Percentiles rank a stretch among this genome's conserved stretches.
These are phyloP conservation scores for Chrysoporthe puriensis DNA, from an alignment of 2,329 filamentous ascomycete species.

Conservation along the genomic window DNA sequence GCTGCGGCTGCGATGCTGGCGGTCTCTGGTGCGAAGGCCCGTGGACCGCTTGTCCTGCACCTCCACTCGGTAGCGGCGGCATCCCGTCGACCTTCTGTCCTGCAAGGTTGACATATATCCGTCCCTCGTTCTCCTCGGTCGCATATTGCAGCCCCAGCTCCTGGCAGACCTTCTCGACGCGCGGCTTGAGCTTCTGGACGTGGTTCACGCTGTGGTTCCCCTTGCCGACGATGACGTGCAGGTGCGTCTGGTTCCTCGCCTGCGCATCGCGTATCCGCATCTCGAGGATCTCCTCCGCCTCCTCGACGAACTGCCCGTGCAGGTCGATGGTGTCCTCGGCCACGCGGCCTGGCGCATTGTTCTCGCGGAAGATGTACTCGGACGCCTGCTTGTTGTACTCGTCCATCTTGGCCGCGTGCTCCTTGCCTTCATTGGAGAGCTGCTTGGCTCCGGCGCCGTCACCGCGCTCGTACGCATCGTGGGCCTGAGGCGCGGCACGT, in stretches of 20 bases:
- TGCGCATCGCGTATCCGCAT: slow-evolving; percentile 80
- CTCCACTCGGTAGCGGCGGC: slow-evolving; percentile 48
- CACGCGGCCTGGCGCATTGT: slow-evolving; percentile 79
- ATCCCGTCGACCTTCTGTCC: slow-evolving; percentile 62
- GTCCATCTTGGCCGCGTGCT: slow-evolving; percentile 82
- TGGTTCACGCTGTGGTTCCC: slow-evolving; percentile 84
- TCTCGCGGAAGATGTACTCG: slow-evolving; percentile 93
- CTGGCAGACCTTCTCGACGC: slow-evolving; percentile 83
- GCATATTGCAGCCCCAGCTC: slow-evolving; percentile 81
- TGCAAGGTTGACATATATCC: slow-evolving; percentile 85
- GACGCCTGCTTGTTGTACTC: slow-evolving; percentile 89
- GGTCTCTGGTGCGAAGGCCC: slow-evolving; percentile 33
- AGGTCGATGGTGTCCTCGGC: slow-evolving; percentile 86
- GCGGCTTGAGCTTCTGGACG: slow-evolving; percentile 94
- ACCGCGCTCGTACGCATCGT: slow-evolving; percentile 80
- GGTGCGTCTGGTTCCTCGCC: slow-evolving; percentile 73
- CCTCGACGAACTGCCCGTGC: slow-evolving; percentile 92
- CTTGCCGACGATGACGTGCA: slow-evolving; percentile 96
- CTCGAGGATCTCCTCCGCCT: slow-evolving; percentile 89
- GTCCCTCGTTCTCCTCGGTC: slow-evolving; percentile 86
- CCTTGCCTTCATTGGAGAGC: slow-evolving; percentile 82
- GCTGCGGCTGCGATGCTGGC: slow-evolving; percentile 42
- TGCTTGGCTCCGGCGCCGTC: slow-evolving; percentile 84
- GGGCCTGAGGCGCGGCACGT: slow-evolving; percentile 52
- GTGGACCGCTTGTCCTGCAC: slow-evolving; percentile 43